Conservation (phyloP, 2,329 filamentous ascomycete species). For the Xylariales sp. region DNA sequence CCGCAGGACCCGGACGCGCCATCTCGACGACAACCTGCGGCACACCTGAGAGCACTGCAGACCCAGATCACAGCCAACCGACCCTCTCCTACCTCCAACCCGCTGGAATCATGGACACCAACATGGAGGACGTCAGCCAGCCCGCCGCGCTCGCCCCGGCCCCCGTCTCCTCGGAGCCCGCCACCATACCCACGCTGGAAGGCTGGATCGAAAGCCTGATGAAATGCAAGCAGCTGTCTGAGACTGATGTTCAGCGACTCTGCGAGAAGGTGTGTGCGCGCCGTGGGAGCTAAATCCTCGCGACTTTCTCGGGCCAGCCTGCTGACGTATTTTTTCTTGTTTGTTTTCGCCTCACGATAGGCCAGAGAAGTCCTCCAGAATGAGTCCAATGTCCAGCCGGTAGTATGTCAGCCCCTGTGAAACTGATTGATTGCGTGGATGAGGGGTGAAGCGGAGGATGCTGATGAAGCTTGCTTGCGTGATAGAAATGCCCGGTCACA, state of each 20-base stretch:
- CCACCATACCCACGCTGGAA: conserved; percentile 88
- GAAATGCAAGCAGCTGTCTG: conserved; percentile 95
- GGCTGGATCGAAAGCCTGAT: conserved; percentile 99
- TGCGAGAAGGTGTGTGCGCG: conserved; percentile 80
- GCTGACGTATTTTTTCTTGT: conserved; percentile 25
- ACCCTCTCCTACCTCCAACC: conserved; percentile 3
- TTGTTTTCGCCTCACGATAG: conserved; percentile 38
- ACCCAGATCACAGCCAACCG: neutral
- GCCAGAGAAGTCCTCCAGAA: conserved; percentile 95
- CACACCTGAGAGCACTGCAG: neutral
- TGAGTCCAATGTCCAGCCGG: conserved; percentile 97
- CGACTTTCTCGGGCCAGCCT: conserved; percentile 11
- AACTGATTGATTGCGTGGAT: conserved; percentile 2
- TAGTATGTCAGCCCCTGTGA: conserved; percentile 60
- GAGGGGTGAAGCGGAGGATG: neutral
- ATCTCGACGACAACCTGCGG: neutral
- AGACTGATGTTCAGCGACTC: conserved; percentile 90
- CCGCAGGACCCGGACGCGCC: no score
- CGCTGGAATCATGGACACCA: conserved; percentile 73
- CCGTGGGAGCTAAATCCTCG: neutral
- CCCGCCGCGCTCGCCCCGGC: conserved; percentile 70
- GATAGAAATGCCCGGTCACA: conserved; percentile 93
- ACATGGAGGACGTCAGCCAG: conserved; percentile 96
- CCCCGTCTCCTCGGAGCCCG: conserved; percentile 65
- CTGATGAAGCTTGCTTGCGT: conserved; percentile 21